These are phyloP conservation scores for Mycena belliarum DNA, from an alignment of 768 basidiomycete genomes.

Conservation along the genomic window DNA sequence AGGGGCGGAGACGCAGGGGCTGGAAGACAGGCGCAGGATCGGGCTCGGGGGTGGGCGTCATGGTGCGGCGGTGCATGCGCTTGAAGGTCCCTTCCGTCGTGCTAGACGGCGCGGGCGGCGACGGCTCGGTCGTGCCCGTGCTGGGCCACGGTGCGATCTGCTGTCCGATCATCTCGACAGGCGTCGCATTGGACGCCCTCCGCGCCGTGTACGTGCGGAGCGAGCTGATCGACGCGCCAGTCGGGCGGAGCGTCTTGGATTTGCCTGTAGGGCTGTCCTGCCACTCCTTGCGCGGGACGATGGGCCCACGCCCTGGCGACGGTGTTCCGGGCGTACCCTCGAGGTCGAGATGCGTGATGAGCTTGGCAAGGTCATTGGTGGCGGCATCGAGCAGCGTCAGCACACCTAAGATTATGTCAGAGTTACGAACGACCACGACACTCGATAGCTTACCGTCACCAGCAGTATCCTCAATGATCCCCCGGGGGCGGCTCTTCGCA, in stretches of 20 bases:
- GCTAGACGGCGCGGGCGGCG: constrained; percentile 15
- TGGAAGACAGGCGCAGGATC: constrained; percentile 63
- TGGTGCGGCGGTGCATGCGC: constrained; percentile 51
- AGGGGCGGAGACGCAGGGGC: constrained; percentile 39
- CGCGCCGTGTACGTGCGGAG: constrained; percentile 50
- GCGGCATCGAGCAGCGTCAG: constrained; percentile 76
- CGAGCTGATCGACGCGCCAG: constrained; percentile 44
- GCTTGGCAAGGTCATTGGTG: constrained; percentile 74
- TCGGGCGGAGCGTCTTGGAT: constrained; percentile 26
- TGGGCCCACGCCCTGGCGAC: constrained; percentile 25
- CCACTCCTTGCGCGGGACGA: constrained; percentile 20
- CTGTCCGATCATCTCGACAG: constrained; percentile 44
- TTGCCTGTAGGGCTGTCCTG: constrained; percentile 34
- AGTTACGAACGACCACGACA: background rate
- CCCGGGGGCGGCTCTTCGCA: constrained; percentile 53
- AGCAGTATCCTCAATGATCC: constrained; percentile 58
- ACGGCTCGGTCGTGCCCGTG: constrained; percentile 28
- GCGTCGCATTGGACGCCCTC: constrained; percentile 23
- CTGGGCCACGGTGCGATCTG: constrained; percentile 68
- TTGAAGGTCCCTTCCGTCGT: constrained; percentile 28
- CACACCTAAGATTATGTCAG: constrained; percentile 41
- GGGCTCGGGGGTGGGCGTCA: constrained; percentile 58
- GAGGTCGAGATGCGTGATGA: constrained; percentile 81
- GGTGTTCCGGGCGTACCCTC: constrained; percentile 71
- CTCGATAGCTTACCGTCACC: constrained; percentile 44